A percentile compares a stretch with the other conserved stretches of the same genome.
These are phyloP conservation scores for Clarireedia paspali DNA, from an alignment of 2,329 filamentous ascomycete species.

Conservation along the genomic window DNA sequence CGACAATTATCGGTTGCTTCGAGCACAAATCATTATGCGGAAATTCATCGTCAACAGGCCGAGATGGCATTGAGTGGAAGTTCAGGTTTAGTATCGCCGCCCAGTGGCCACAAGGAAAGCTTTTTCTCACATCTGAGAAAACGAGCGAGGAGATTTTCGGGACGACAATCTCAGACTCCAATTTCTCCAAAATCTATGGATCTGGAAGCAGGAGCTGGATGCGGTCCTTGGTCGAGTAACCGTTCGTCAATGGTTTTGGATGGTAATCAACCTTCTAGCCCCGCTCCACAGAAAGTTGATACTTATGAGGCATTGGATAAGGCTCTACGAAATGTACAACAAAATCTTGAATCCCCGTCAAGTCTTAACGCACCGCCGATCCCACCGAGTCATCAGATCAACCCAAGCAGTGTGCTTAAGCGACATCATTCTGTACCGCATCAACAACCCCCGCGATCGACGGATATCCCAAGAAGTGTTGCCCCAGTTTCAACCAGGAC, in stretches of 20 bases:
- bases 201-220: conserved; percentile 86
- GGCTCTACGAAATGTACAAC: conserved; percentile 47
- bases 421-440: conserved; percentile 58
- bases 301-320: conserved; percentile 54
- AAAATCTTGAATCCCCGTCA: conserved; percentile 37
- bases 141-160: conserved; percentile 83
- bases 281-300: conserved; percentile 42
- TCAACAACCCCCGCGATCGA: conserved; percentile 45
- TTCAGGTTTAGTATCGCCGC: conserved; percentile 66
- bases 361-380: conserved; percentile 32
- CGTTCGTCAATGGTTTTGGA: conserved; percentile 78
- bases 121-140: conserved; percentile 98
- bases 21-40: conserved; percentile 85
- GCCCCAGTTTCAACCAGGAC: conserved; percentile 72
- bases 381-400: conserved; percentile 46
- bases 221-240: conserved; percentile 81
- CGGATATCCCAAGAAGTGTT: conserved; percentile 51
- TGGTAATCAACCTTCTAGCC: conserved; percentile 36
- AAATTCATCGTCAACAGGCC: conserved; percentile 82
- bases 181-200: conserved; percentile 77
- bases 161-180: conserved; percentile 70
- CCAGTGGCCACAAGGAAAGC: conserved; percentile 78
- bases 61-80: conserved; percentile 80
- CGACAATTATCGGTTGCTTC: conserved; percentile 89
- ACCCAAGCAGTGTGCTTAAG: conserved; percentile 48